Evolutionary conservation across 2,329 filamentous ascomycete species (phyloP), one percentile per base, ranked within the genome.

Genomic region (Sporothrix schenckii): DNA sequence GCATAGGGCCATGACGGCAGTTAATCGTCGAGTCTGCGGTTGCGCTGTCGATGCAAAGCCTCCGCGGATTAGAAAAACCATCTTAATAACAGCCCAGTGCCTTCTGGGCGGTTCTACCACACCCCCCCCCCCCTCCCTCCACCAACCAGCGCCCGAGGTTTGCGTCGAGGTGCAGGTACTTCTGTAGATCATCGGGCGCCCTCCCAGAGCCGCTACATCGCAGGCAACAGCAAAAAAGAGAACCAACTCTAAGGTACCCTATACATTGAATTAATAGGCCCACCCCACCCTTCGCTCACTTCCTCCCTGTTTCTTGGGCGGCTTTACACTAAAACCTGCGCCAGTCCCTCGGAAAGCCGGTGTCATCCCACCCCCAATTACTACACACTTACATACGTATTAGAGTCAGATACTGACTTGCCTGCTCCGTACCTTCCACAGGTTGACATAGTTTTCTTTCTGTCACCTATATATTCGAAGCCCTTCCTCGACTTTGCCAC

Each of bases 31-130:
- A 49, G 39, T 11, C 60, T 63, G 27, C 24, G 10, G 19, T 9
- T 44, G 34, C 16, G 56, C 44, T 67, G 34, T 27, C 39, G 56
- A 60, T 27, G 30, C 30, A 44, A 19, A 34, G 34, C 66, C 54
- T 50, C 66, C 53, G 66, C 30, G 53, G 53, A 61, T 60, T 60
- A 50, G 34, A 39, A 49, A 68, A 58, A 34, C 34, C 21, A 47
- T 53, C 68, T 63, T 69, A 54, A 63, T 53, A 24, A 69, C 34
- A 34, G 10, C 68, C 68, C 58, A 69, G 68, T 44, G 11, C 49
- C 21, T 69, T 69, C 68, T 69, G 60, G 60, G 16, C 50, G 68
- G 21, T 69, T 69, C 68, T 24, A 69, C 60, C 50, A 41, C 60
- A 39, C 68, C 4, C 68, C 68, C 2, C 34, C 60, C 47, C 68